Conservation (phyloP, 2,329 filamentous ascomycete genomes). For the Scolecobasidium constrictum region DNA sequence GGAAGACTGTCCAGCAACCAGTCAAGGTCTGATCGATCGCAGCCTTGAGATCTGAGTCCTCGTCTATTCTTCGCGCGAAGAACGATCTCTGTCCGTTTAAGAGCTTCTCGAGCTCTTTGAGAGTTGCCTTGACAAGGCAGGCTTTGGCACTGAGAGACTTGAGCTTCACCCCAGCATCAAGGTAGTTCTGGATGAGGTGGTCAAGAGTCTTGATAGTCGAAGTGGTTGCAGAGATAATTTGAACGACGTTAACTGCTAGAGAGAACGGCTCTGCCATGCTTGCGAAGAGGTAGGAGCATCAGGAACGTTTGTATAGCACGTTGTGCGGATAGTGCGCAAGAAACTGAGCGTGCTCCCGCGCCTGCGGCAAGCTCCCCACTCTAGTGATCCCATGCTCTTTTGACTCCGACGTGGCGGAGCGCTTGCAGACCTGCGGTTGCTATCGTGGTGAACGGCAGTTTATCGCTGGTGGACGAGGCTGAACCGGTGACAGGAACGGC, state of each 20-base stretch:
- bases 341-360: no score
- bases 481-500: no score
- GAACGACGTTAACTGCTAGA: background rate
- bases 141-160: background rate
- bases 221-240: background rate
- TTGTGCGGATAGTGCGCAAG: no score
- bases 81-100: background rate
- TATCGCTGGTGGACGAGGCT: no score
- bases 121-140: background rate
- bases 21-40: constrained; percentile 2
- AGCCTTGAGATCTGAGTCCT: background rate
- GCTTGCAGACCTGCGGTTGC: no score
- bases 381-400: no score
- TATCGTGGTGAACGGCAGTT: no score
- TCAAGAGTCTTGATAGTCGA: background rate
- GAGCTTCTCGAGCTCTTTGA: background rate
- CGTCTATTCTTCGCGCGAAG: background rate
- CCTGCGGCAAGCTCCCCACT: no score
- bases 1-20: background rate
- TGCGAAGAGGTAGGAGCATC: background rate
- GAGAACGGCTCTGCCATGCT: constrained; percentile 1
- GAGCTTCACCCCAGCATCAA: background rate
- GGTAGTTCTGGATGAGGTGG: background rate
- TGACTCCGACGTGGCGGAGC: no score
- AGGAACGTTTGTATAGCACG: no score